These are phyloP conservation scores for Closterium sp. DNA, from an alignment of 139 green algal genomes.

Conservation along the genomic window DNA sequence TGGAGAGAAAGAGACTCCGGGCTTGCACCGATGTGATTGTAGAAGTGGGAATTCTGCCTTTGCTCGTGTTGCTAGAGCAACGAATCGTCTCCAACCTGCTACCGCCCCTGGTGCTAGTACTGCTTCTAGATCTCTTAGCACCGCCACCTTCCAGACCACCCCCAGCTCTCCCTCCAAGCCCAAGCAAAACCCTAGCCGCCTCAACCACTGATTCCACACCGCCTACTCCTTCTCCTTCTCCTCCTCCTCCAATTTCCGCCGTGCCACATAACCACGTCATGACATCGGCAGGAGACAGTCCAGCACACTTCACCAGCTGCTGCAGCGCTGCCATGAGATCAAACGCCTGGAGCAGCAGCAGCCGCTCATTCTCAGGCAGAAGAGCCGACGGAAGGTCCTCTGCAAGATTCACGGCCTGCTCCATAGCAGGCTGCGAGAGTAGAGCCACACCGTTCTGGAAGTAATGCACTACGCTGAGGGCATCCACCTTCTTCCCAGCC, in stretches of 20 bases:
- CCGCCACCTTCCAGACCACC: background rate
- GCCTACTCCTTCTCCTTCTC: background rate
- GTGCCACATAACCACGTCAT: background rate
- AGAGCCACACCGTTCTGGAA: background rate
- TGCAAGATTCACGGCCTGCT: background rate
- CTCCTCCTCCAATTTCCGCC: background rate
- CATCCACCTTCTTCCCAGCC: background rate
- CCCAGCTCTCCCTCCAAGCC: background rate
- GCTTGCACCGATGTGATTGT: background rate
- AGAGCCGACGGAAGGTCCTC: constrained; percentile 2
- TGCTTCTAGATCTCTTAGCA: background rate
- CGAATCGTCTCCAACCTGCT: background rate
- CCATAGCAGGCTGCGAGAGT: background rate
- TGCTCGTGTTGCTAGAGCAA: background rate
- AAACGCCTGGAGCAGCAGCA: background rate
- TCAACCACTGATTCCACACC: background rate
- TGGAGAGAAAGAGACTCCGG: background rate
- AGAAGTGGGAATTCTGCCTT: too few relatives aligned
- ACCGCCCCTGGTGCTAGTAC: background rate
- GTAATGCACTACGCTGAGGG: background rate
- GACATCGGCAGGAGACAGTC: background rate
- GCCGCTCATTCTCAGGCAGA: background rate
- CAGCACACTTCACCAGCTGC: background rate
- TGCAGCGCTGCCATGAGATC: background rate
- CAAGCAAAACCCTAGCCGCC: background rate